A percentile compares a stretch with the other conserved stretches of the same genome.
phyloP scores from a whole-genome alignment of 2,329 filamentous ascomycete species.

The Claviceps sp. region DNA sequence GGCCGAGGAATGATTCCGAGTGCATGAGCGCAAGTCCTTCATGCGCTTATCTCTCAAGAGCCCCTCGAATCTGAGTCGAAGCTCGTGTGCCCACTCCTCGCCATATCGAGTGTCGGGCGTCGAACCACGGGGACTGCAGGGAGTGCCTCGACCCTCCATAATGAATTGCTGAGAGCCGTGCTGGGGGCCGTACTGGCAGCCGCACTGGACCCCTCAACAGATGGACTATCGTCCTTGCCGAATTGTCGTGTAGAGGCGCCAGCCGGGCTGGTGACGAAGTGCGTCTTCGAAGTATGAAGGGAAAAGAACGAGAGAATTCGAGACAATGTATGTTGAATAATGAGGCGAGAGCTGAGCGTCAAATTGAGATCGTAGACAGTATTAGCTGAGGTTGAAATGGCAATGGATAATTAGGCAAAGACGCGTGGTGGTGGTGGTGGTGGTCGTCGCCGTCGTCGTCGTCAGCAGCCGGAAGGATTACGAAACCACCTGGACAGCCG shows the following conservation, averaged over 20 bases:
- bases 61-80: slow-evolving; percentile 76
- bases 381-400: too few relatives aligned
- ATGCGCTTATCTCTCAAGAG: slow-evolving; percentile 76
- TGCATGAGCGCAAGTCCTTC: slow-evolving; percentile 50
- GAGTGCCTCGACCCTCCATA: slow-evolving; percentile 26
- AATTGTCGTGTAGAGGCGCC: not conserved
- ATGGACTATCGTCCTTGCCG: not conserved
- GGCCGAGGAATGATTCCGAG: slow-evolving; percentile 46
- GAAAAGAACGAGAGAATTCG: not conserved
- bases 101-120: slow-evolving; percentile 34
- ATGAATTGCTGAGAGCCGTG: slow-evolving; percentile 6
- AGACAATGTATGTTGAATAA: not conserved
- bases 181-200: too few relatives aligned
- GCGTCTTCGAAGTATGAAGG: not conserved
- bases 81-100: slow-evolving; percentile 63
- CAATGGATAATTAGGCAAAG: too few relatives aligned
- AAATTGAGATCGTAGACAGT: too few relatives aligned
- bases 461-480: slow-evolving; percentile 9
- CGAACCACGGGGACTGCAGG: slow-evolving; percentile 16
- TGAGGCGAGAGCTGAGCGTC: not conserved
- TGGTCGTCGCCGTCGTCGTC: slow-evolving; percentile 1
- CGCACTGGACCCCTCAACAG: not conserved
- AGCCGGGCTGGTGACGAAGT: not conserved
- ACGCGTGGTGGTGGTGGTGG: slow-evolving; percentile 3
- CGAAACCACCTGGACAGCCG: not conserved